Conservation (phyloP, 116 monocot genomes). For the Cymodocea nodosa region DNA sequence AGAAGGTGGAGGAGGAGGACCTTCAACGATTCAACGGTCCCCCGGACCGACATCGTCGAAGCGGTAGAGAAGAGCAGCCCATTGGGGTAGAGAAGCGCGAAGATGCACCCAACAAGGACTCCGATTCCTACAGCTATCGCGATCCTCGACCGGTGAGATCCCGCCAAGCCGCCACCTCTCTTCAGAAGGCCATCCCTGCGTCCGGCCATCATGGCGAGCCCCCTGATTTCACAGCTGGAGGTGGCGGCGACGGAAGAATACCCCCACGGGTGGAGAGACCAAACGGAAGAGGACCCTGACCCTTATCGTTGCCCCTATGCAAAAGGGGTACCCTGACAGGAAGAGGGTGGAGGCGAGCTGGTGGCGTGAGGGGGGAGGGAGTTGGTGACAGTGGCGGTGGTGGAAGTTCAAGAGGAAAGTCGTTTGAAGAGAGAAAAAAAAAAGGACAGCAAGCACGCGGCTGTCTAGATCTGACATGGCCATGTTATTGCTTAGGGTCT, state of each 20-base stretch:
- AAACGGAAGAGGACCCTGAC: background rate
- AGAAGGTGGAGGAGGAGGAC: background rate
- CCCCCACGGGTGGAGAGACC: background rate
- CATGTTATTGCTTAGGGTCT: no score
- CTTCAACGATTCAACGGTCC: background rate
- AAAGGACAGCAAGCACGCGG: no score
- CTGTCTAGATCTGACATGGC: no score
- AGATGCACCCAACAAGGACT: slow-evolving; percentile 23
- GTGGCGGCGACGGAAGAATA: background rate
- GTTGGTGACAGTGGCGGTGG: no score
- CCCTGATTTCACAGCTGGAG: background rate
- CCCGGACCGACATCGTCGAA: background rate
- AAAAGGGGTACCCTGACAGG: no score
- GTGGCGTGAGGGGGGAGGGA: no score
- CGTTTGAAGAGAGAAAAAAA: no score
- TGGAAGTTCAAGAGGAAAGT: no score
- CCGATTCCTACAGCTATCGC: slow-evolving; percentile 22
- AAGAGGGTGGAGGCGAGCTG: no score
- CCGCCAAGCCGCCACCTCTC: slow-evolving; percentile 6
- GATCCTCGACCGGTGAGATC: slow-evolving; percentile 23
- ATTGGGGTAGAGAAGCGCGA: slow-evolving; percentile 24
- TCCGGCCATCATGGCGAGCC: slow-evolving; percentile 8
- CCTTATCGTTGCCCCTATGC: no score
- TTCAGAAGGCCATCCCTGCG: slow-evolving; percentile 13
- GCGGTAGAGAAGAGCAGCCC: slow-evolving; percentile 15